These are phyloP conservation scores for Trypanosoma congolense DNA, from an alignment of 208 protist genomes.

Conservation along the genomic window DNA sequence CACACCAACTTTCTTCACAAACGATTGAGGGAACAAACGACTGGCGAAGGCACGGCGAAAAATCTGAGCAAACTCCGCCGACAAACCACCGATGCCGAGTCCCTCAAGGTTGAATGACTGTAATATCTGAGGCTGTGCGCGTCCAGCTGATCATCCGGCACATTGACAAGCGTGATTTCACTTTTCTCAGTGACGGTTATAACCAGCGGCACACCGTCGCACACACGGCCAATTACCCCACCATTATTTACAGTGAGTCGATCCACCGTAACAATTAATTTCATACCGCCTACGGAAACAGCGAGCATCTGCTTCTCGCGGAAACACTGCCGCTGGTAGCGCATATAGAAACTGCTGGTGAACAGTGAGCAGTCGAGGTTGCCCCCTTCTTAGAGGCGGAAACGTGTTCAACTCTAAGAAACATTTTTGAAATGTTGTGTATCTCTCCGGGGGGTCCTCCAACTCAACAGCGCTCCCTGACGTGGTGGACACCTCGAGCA, in stretches of 20 bases:
- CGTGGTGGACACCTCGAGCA: constrained; percentile 51
- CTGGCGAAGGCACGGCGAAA: constrained; percentile 99
- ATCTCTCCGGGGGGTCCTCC: constrained; percentile 17
- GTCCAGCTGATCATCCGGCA: constrained; percentile 76
- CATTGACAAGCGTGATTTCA: constrained; percentile 67
- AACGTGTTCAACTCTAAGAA: constrained; percentile 51
- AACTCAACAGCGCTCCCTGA: constrained; percentile 44
- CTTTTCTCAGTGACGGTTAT: constrained; percentile 46
- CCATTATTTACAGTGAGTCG: constrained; percentile 21
- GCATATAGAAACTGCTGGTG: constrained; percentile 31
- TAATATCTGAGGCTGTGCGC: constrained; percentile 72
- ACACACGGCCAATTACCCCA: constrained; percentile 37
- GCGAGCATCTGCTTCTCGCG: constrained; percentile 52
- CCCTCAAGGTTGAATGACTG: constrained; percentile 89
- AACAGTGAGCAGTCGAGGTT: constrained; percentile 63
- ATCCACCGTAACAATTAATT: constrained; percentile 45
- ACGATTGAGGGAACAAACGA: constrained; percentile 92
- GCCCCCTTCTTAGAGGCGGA: constrained; percentile 47
- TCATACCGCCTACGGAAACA: constrained; percentile 46
- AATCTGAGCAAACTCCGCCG: constrained; percentile 95
- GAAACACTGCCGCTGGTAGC: constrained; percentile 63
- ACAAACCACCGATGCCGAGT: constrained; percentile 95
- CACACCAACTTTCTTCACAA: constrained; percentile 95
- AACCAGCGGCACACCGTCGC: constrained; percentile 34
- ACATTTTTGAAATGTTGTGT: constrained; percentile 33